These are phyloP conservation scores for Anisodus acutangulus DNA, from an alignment of 257 asterid species.

Conservation along the genomic window DNA sequence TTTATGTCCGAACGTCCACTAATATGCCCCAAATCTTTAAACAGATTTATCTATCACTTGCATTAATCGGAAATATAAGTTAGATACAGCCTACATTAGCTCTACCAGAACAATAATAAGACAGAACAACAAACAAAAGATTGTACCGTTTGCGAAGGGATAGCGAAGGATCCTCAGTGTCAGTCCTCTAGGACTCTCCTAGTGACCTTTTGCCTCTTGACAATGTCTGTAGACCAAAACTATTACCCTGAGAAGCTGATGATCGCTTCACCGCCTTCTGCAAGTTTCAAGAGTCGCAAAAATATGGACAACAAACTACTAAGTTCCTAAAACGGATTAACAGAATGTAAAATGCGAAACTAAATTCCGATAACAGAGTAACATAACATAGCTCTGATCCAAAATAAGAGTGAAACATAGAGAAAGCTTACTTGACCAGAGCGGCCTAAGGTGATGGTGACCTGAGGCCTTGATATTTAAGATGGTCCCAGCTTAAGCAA, in stretches of 20 bases:
- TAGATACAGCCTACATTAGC: neutral
- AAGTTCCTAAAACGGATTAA: neutral
- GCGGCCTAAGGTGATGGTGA: conserved; percentile 68
- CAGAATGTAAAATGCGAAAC: neutral
- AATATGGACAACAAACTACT: neutral
- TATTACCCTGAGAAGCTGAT: conserved; percentile 37
- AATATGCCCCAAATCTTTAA: neutral
- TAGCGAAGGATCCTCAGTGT: conserved; percentile 34
- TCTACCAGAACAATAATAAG: too few relatives aligned
- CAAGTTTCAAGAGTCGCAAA: neutral
- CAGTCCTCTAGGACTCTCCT: conserved; percentile 33
- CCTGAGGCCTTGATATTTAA: conserved; percentile 55
- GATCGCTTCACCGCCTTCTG: conserved; percentile 66
- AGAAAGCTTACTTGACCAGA: conserved; percentile 61
- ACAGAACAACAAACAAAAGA: neutral
- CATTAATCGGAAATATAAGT: neutral
- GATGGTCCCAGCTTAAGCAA: neutral
- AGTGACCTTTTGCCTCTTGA: conserved; percentile 55
- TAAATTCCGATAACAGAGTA: neutral
- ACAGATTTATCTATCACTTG: neutral
- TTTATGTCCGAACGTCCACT: too few relatives aligned
- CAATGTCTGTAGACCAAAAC: conserved; percentile 32
- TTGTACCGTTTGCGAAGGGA: conserved; percentile 44
- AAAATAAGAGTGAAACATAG: neutral
- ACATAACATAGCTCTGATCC: neutral